Conservation (phyloP, 2,329 filamentous ascomycete species). For the Volutella citrinella region DNA sequence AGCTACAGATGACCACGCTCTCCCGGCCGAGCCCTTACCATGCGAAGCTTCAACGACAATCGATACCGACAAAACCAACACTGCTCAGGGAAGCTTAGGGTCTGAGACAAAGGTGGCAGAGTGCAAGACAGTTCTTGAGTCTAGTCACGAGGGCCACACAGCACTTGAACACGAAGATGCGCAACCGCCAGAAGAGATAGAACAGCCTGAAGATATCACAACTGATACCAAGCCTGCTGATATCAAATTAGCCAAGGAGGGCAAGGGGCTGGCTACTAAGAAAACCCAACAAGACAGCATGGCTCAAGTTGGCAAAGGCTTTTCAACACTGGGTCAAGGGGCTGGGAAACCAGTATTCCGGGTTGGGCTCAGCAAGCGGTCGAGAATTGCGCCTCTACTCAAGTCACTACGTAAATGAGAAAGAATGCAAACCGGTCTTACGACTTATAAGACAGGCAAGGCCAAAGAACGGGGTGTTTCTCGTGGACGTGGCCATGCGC, state of each 20-base stretch:
- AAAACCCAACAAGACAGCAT: slow-evolving; percentile 5
- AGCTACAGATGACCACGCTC: slow-evolving; percentile 7
- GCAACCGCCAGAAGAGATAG: slow-evolving; percentile 7
- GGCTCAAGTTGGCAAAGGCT: slow-evolving; percentile 4
- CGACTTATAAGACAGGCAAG: background rate
- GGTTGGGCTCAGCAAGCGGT: slow-evolving; percentile 50
- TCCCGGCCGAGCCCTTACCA: no score
- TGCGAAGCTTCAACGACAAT: no score
- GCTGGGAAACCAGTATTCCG: slow-evolving; percentile 45
- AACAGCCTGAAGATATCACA: slow-evolving; percentile 4
- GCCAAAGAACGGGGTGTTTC: background rate
- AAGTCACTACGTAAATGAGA: slow-evolving; percentile 45
- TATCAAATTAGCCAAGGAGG: slow-evolving; percentile 1
- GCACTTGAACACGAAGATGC: no score
- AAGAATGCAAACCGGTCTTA: background rate
- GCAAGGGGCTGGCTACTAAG: no score
- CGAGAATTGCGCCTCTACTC: slow-evolving; percentile 49
- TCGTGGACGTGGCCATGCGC: no score
- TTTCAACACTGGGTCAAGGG: no score
- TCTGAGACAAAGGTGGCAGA: background rate
- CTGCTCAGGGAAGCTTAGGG: slow-evolving; percentile 1
- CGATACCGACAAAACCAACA: background rate
- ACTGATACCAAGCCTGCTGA: slow-evolving; percentile 4
- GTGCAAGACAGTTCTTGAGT: background rate
- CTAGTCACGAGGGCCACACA: no score